These are phyloP conservation scores for Oryza australiensis DNA, from an alignment of 176 grass and related monocot species.

Conservation along the genomic window DNA sequence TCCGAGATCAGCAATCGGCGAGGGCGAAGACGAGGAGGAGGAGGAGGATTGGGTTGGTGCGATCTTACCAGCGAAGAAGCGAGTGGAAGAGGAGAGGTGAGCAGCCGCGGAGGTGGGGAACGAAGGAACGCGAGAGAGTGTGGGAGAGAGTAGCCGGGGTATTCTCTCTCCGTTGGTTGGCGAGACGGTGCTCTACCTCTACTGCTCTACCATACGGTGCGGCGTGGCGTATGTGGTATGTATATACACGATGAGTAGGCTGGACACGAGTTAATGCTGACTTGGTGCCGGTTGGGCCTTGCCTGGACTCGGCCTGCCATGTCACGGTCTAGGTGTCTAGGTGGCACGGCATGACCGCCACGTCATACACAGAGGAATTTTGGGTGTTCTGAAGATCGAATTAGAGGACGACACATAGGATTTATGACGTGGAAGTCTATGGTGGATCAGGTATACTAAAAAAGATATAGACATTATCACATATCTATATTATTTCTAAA, in stretches of 20 bases:
- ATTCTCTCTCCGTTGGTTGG: background rate
- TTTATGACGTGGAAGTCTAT: background rate
- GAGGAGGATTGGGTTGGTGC: background rate
- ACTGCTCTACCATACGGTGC: background rate
- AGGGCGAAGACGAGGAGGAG: background rate
- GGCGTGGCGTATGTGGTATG: background rate
- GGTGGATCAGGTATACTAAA: background rate
- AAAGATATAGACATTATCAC: too few relatives aligned
- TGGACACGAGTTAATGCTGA: background rate
- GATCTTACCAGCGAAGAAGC: background rate
- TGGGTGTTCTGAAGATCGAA: rapidly evolving
- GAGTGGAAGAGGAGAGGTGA: background rate
- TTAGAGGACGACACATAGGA: background rate
- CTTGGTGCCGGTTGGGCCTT: background rate
- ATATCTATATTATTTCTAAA: too few relatives aligned
- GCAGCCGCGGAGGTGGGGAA: background rate
- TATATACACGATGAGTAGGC: background rate
- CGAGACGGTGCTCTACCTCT: too few relatives aligned
- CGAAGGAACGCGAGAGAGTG: background rate
- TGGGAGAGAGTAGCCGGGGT: background rate
- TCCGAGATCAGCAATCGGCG: background rate
- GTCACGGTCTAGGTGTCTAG: background rate
- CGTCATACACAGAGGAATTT: background rate
- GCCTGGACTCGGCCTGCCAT: background rate
- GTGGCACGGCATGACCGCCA: background rate